Base-by-base conservation (phyloP, 2,329 filamentous ascomycete genomes). In the Phoma sp. region DNA sequence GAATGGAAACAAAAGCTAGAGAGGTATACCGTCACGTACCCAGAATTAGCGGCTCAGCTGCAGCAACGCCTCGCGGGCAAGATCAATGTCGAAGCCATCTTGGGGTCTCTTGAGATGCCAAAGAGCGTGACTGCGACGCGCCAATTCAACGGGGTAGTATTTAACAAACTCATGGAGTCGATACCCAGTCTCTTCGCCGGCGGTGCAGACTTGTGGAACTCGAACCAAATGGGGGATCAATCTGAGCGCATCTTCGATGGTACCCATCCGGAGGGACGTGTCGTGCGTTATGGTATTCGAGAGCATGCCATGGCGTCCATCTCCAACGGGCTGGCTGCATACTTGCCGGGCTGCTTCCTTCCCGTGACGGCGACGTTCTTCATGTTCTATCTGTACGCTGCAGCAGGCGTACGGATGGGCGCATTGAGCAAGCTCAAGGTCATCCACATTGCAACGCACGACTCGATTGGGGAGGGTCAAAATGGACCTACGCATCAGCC, bases 401-500 rank as follows among this genome's bases (percentile, higher is more conserved):
- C 84, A 0, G 80, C 83, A 0, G 84, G 79, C 6, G 78, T 87
- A 1, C 81, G 85, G 12, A 87, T 87, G 84, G 83, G 83, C 7
- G 84, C 84, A 3, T 75, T 86, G 1, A 80, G 83, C 43, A 67
- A 77, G 20, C 77, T 87, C 1, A 81, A 83, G 45, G 74, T 78
- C 23, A 86, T 87, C 45, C 84, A 87, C 64, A 76, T 82, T 25
- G 85, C 84, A 1, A 87, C 85, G 0, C 85, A 87, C 21, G 84
- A 87, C 68, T 81, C 78, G 7, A 83, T 87, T 38, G 59, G 51
- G 29, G 81, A 77, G 9, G 49, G 85, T 1, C 80, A 87, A 60
- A 81, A 87, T 55, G 85, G 84, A 0, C 85, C 84, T 0, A 87
- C 85, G 0, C 85, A 87, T 57, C 85, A 87, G 65, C 84, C 85